These are phyloP conservation scores for Lactarius sanguifluus DNA, from an alignment of 768 basidiomycete species.

Conservation along the genomic window DNA sequence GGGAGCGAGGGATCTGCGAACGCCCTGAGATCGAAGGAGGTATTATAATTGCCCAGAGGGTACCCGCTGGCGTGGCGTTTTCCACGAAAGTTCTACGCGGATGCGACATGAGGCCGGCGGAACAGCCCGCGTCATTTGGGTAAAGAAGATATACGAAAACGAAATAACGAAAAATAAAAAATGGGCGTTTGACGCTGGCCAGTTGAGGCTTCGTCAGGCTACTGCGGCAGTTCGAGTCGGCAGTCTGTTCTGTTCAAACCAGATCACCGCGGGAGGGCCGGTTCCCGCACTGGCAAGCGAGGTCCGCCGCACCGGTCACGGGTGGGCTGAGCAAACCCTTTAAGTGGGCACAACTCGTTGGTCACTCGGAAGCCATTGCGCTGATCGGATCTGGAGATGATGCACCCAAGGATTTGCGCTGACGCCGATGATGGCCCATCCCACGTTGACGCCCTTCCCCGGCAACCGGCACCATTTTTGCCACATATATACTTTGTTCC, in stretches of 20 bases:
- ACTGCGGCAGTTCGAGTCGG: constrained; percentile 19
- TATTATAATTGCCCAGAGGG: constrained; percentile 24
- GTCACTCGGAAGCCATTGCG: constrained; percentile 11
- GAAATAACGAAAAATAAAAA: neutral
- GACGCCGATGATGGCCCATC: constrained; percentile 24
- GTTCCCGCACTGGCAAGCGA: constrained; percentile 16
- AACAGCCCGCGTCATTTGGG: constrained; percentile 26
- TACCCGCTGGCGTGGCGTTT: constrained; percentile 30
- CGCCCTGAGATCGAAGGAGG: constrained; percentile 25
- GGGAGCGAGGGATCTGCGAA: constrained; percentile 28
- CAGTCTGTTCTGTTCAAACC: constrained; percentile 5
- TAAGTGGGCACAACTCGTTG: constrained; percentile 6
- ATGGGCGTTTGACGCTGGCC: constrained; percentile 15
- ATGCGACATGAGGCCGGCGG: constrained; percentile 28
- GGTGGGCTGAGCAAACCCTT: neutral
- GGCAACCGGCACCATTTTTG: neutral
- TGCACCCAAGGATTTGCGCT: constrained; percentile 29
- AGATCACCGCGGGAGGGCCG: constrained; percentile 9
- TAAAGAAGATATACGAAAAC: constrained; percentile 22
- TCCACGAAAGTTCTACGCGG: constrained; percentile 27
- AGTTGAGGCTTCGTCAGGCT: neutral
- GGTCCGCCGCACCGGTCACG: constrained; percentile 15
- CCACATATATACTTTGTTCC: constrained; percentile 10
- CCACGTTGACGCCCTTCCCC: constrained; percentile 16
- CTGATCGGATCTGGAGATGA: constrained; percentile 30